These are phyloP conservation scores for Cephaloascus albidus DNA, from an alignment of 805 yeast species.

Conservation along the genomic window DNA sequence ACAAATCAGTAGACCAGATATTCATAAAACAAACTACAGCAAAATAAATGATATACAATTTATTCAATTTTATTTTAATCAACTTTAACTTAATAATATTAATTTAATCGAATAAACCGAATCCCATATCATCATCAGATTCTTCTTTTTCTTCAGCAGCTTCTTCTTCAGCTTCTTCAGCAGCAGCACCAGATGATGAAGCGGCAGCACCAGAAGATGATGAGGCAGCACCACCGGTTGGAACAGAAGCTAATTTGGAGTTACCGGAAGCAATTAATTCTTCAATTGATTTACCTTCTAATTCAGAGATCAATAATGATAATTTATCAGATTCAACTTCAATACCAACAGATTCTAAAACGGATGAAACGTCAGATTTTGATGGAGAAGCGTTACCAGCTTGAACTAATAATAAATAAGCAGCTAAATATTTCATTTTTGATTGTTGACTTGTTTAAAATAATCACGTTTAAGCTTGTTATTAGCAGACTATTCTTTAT, in stretches of 20 bases:
- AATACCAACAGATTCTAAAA: slow-evolving; percentile 90
- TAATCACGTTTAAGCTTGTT: slow-evolving; percentile 70
- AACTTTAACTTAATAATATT: no score
- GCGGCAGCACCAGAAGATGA: slow-evolving; percentile 64
- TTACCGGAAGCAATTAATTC: slow-evolving; percentile 93
- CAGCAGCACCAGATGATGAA: slow-evolving; percentile 63
- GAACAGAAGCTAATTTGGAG: slow-evolving; percentile 94
- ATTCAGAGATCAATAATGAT: slow-evolving; percentile 67
- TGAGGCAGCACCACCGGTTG: slow-evolving; percentile 96
- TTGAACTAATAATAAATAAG: slow-evolving; percentile 95
- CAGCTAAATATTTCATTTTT: slow-evolving; percentile 95
- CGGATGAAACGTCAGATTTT: slow-evolving; percentile 81
- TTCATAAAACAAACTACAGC: no score
- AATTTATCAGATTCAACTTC: slow-evolving; percentile 90
- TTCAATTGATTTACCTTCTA: slow-evolving; percentile 87
- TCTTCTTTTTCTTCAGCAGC: slow-evolving; percentile 60
- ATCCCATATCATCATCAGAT: slow-evolving; percentile 79
- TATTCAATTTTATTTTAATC: no score
- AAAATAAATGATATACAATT: no score
- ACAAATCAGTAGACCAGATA: no score
- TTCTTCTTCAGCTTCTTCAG: slow-evolving; percentile 62
- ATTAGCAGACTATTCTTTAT: slow-evolving; percentile 79
- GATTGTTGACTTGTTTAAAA: slow-evolving; percentile 30
- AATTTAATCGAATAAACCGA: slow-evolving; percentile 95
- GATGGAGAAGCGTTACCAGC: slow-evolving; percentile 95